Base-by-base conservation (phyloP, 1,284 basidiomycete species). In the Apiotrichum akiyoshidainum region DNA sequence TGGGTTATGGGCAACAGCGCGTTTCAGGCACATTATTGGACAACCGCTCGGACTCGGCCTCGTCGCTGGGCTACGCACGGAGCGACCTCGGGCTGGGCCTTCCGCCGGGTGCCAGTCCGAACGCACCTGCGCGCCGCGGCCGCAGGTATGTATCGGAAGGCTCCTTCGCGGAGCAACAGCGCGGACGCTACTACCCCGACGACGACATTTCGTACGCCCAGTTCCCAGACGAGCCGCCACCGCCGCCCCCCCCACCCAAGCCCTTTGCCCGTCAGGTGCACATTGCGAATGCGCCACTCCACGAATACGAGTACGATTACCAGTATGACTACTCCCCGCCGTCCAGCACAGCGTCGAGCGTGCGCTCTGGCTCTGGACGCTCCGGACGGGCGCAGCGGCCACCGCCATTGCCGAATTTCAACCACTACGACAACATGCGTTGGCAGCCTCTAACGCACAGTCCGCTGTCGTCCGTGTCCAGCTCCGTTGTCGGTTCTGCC, bases 1-100 rank as follows among this genome's bases (percentile, higher is more conserved):
- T 37, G 37, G 37, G 37, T 16, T 37, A 37, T 37, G 37, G 12
- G 37, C 37, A 11, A 37, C 37, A 16, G 37, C 37, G 14, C 37
- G 37, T 11, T 16, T 37, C 11, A 11, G 37, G 14, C 37, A 16
- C 14, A 2, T 11, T 10, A 37, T 37, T 37, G 37, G 37, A 37
- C 37, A 2, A 37, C 14, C 37, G 14, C 10, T 37, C 37, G 14
- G 37, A 37, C 11, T 37, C 37, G 5, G 17, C 35, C 48, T 37
- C 34, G 46, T 7, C 46, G 21, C 34, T 50, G 35, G 48, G 48
- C n/a, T 50, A 50, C n/a, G 48, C 48, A 21, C 48, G 48, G 12
- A 50, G 48, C 21, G 48, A 50, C 17, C 35, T 50, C 2, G 48
- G 48, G 3, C n/a, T 50, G n/a, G 48, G 48, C 5, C 48, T 50